Percentiles rank a stretch among this genome's conserved stretches.
phyloP scores from a whole-genome alignment of 208 protist species.

The Tritrichomonas musculus region DNA sequence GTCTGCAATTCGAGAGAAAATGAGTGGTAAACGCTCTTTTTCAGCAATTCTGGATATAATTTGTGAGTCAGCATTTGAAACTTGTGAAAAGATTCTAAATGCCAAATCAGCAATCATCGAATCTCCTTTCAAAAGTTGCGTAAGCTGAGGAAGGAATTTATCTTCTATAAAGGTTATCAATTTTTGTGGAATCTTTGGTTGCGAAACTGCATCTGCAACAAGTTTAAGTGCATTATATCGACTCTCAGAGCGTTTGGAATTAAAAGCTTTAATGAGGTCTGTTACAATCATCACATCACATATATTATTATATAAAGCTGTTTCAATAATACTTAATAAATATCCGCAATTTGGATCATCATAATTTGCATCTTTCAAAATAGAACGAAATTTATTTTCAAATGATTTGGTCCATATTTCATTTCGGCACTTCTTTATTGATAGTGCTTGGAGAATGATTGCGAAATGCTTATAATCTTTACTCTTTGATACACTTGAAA shows the following conservation, averaged over 20 bases:
- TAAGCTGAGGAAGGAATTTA: not conserved
- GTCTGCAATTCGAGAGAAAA: not conserved
- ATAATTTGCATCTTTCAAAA: not conserved
- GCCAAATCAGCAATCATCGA: not conserved
- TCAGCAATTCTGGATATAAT: not conserved
- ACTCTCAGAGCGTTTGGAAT: not conserved
- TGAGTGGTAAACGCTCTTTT: not conserved
- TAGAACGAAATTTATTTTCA: not conserved
- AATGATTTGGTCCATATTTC: not conserved
- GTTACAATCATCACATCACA: not conserved
- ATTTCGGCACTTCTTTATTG: not conserved
- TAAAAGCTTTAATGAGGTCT: not conserved
- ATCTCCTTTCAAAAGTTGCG: not conserved
- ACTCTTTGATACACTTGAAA: not conserved
- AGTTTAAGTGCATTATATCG: not conserved
- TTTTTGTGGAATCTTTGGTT: not conserved
- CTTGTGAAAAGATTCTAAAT: not conserved
- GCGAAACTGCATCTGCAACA: not conserved
- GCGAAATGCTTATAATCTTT: not conserved
- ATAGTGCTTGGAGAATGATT: not conserved
- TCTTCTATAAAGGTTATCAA: not conserved
- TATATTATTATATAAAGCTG: not conserved
- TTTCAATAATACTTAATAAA: not conserved
- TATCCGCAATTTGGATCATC: not conserved
- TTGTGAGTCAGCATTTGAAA: not conserved